Base-by-base conservation (phyloP, 2,329 filamentous ascomycete genomes). In the Pseudovirgaria hyperparasitica region DNA sequence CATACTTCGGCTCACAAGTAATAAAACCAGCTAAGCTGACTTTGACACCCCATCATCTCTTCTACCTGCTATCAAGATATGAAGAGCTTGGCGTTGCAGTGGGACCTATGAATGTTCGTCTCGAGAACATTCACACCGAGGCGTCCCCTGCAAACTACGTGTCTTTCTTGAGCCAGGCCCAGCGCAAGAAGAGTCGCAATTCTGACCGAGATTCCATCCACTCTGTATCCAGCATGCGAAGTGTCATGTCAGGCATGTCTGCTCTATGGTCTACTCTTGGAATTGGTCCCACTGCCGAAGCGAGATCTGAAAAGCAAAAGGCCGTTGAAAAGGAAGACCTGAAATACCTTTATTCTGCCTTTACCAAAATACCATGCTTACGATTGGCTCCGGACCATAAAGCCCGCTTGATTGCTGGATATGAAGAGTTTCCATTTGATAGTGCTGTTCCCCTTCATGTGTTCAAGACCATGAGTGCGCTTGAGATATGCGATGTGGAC, bases 371-470 rank as follows among this genome's bases (percentile, higher is more conserved):
- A 22, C 90, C 90, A 0, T 93, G 82, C 47, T 63, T 98, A 36
- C 76, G 79, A 37, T 65, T 98, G 29, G 76, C 86, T 16, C 86
- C 86, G n/a, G 90, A 98, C 54, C 86, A 85, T 63, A 81, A 84
- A 40, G 86, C 87, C 25, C 76, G 80, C 28, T 63, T 94, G 34
- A 94, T 98, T 41, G 72, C 77, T 39, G 87, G 87, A 16, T 96
- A 90, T 49, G 90, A 98, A 55, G 87, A 94, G 55, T 98, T 96
- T 41, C 90, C 90, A 3, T 94, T 96, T 54, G 90, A 98, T 55
- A 93, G 84, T 14, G 90, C 90, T 12, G 90, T 98, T 16, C 90
- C 90, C 12, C 65, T 98, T n/a, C 79, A 92, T 52, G 81, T 82
- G 6, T 96, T 98, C 70, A 96, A 98, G 60, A 98, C 96, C 42